Evolutionary conservation across 106 monocot species (phyloP), one percentile per base, ranked within the genome.

Genomic region (Alisma plantagoaquatica): DNA sequence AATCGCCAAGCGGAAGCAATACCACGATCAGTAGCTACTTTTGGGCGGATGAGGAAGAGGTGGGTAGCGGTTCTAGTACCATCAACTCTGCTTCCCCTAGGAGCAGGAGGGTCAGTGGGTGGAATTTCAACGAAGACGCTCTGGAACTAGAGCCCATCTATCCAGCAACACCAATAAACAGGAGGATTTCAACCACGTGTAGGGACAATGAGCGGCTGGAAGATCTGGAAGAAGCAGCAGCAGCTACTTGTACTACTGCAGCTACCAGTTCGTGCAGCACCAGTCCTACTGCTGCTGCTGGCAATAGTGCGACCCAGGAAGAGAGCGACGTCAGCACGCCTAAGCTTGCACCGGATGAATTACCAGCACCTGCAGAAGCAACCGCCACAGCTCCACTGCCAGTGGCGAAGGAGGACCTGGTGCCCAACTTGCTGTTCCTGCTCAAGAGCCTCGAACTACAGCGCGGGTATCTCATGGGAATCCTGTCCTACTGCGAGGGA

Each of bases 371-470:
- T n/a, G n/a, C n/a, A n/a, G 35, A 38, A 38, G 14, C 35, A 7
- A 38, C 35, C 14, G 17, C 28, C 1, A 15, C 10, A 8, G 18
- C 25, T 53, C 18, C 33, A 2, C 4, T 57, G 19, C 18, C 54
- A 4, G 23, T 35, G 29, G 9, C 42, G 5, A 63, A 63, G 63
- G 49, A 59, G 26, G 21, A 23, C n/a, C 20, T 84, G 63, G 60
- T 84, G 3, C 78, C 78, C 0, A 71, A 71, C 42, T 53, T 84
- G 61, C 65, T 73, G 0, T 62, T 65, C 16, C 43, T 85, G 1
- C 58, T 85, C 44, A 46, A 58, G 10, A 85, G 76, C 69, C 59
- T 85, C 63, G 76, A 80, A 33, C 11, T 73, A 70, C 85, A 85
- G 66, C 57, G 67, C 8, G 85, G 53, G 9, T 63, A 73, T 75